phyloP scores from a whole-genome alignment of 2,329 filamentous ascomycete species.

The Teratosphaeria gauchensis region DNA sequence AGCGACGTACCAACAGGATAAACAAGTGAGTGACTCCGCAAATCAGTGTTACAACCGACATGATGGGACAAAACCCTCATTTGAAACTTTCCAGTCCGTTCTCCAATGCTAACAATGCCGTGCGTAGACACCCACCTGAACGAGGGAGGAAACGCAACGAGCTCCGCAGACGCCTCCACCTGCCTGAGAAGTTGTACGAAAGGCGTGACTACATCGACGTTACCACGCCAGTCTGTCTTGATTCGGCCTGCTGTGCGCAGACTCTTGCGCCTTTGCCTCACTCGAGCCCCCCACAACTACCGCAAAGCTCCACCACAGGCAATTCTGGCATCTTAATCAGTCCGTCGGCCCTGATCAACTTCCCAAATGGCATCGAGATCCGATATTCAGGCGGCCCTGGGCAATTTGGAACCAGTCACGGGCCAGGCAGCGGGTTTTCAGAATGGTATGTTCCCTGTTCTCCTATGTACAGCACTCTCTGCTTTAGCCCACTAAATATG shows the following conservation, averaged over 20 bases:
- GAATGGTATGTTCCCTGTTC: not conserved
- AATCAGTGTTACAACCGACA: no score
- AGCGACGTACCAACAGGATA: not conserved
- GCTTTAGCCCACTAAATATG: not conserved
- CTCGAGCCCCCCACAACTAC: not conserved
- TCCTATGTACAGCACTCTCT: not conserved
- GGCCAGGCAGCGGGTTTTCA: not conserved
- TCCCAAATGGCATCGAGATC: slow-evolving; percentile 1
- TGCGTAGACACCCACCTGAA: not conserved
- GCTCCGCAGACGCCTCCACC: not conserved
- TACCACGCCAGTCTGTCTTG: not conserved
- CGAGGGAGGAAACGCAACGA: not conserved
- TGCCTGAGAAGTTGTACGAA: slow-evolving; percentile 1
- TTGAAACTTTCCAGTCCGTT: not conserved
- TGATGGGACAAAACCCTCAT: not conserved
- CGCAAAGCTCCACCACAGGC: not conserved
- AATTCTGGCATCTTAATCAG: not conserved
- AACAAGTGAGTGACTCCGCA: not conserved
- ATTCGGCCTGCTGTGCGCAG: not conserved
- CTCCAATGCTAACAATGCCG: not conserved
- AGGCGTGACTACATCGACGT: not conserved
- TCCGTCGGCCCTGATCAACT: not conserved
- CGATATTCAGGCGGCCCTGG: slow-evolving; percentile 1
- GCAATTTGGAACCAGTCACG: not conserved
- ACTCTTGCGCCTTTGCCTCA: not conserved